Base-by-base conservation (phyloP, 305 asterid species). In the Rubia tinctorum region DNA sequence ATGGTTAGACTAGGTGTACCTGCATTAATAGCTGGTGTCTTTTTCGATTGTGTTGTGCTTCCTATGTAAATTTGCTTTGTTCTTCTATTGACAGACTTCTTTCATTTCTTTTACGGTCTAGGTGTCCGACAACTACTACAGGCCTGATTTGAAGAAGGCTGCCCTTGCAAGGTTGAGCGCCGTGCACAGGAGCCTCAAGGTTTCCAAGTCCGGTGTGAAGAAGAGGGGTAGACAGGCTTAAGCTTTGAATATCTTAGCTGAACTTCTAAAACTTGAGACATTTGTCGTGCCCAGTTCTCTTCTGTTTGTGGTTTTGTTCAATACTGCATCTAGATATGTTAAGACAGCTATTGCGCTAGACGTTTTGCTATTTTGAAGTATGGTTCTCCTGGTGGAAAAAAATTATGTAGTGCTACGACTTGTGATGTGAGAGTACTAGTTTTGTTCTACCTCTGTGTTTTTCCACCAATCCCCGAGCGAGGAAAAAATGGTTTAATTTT, bases 111-210 rank as follows among this genome's bases (percentile, higher is more conserved):
- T 2, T 34, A 14, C 40, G 22, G 34, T 79, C 77, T 76, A 89
- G 97, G 97, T 91, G 71, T 81, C 80, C 39, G 88, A 84, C 76
- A 90, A 90, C 82, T 81, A 87, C 34, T 92, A 90, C 82, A 83
- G 96, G 84, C 96, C 91, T 7, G 98, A 92, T 76, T 76, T 90
- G 85, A 92, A 86, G 88, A 87, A 88, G 88, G 93, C 98, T 15
- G 92, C 98, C 11, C 92, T 92, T 73, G 96, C 98, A 45, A 85
- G 96, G 75, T 76, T 92, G 75, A 87, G 96, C 47, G 91, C 61
- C 14, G 92, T 92, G 70, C 83, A 86, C 87, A 85, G 88, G 86
- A 88, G 96, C 84, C 93, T 90, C 72, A 92, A 85, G 87, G 96
- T 92, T 37, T 73, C 93, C 56, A 91, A 89, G 79, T 91, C 92